Base-by-base conservation (phyloP, 1,284 basidiomycete genomes). In the Thelephora terrestris region DNA sequence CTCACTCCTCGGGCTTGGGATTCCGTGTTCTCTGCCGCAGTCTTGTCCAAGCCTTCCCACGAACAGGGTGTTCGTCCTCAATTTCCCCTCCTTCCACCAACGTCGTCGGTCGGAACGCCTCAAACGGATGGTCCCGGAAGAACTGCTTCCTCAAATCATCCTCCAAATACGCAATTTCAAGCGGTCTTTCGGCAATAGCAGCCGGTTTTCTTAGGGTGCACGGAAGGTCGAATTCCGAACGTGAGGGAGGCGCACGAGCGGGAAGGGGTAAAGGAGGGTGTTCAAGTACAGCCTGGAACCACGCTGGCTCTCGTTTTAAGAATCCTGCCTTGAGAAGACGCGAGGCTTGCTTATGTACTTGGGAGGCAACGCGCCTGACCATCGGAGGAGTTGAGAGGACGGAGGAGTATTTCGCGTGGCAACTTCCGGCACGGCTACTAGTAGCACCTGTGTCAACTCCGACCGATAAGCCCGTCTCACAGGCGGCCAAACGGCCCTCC, bases 91-190 rank as follows among this genome's bases (percentile, higher is more conserved):
- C 72, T 68, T 99, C 95, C 1, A 89, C 79, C 45, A 99, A 66
- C 10, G 78, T 83, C 14, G 76, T 73, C 2, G 91, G 83, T 37
- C 93, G 76, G 64, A 94, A 87, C 1, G 91, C 85, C 68, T 99
- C 94, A 63, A 97, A 98, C 2, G 95, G 93, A 62, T 97, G 94
- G 68, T 99, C 95, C 47, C 76, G 74, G 71, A 94, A 98, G 75
- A 99, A 99, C 64, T 91, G 90, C 48, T 81, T 74, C 42, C 95
- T 81, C 47, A 98, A 72, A 51, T 78, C 74, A 66, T 99, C 95
- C 62, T 94, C 91, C 25, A 87, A 57, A 64, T 95, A 97, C 45
- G 77, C 73, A 51, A 98, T 78, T 9, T 79, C 75, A 50, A 77
- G 58, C 0, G 87, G 81, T 12, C 70, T 69, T 14, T 45, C 67